Conservation (phyloP, 2,329 filamentous ascomycete species). For the Ascochyta viciae-villosae region DNA sequence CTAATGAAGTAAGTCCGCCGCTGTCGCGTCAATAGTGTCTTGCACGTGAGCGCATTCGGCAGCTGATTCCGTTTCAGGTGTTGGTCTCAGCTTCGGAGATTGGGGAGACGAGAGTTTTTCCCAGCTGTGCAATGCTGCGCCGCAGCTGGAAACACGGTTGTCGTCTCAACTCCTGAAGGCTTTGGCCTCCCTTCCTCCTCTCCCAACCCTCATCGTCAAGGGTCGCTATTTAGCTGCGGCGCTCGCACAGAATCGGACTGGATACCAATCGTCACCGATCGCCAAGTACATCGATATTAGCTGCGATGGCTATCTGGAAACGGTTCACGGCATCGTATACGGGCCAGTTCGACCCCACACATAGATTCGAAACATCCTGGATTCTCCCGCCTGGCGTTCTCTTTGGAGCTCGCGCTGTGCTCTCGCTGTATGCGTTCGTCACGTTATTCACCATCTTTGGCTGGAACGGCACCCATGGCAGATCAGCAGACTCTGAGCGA, state of each 20-base stretch:
- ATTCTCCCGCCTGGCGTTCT: conserved; percentile 71
- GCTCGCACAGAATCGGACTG: background rate
- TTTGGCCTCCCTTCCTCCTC: background rate
- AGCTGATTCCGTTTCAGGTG: conserved; percentile 17
- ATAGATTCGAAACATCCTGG: conserved; percentile 83
- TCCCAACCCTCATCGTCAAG: background rate
- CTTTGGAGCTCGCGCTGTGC: conserved; percentile 61
- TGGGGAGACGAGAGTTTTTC: conserved; percentile 11
- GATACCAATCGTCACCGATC: conserved; percentile 2
- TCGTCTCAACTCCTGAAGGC: conserved; percentile 5
- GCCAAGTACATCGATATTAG: conserved; percentile 14
- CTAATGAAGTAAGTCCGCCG: conserved; percentile 5
- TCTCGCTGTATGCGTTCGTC: conserved; percentile 71
- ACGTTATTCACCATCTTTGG: conserved; percentile 74
- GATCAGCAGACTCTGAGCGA: conserved; percentile 53
- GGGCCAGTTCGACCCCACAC: conserved; percentile 54
- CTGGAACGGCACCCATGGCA: conserved; percentile 65
- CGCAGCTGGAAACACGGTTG: conserved; percentile 10
- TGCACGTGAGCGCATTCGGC: conserved; percentile 17
- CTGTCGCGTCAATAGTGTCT: conserved; percentile 12
- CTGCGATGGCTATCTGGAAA: conserved; percentile 36
- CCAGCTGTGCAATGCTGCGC: conserved; percentile 15
- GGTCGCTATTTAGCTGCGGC: conserved; percentile 1
- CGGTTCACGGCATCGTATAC: conserved; percentile 35
- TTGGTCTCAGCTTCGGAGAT: conserved; percentile 17